Evolutionary conservation across 225 moss, liverwort and hornwort genomes (phyloP), one percentile per base, ranked within the genome.

Genomic region (Rhytidiadelphus loreus): DNA sequence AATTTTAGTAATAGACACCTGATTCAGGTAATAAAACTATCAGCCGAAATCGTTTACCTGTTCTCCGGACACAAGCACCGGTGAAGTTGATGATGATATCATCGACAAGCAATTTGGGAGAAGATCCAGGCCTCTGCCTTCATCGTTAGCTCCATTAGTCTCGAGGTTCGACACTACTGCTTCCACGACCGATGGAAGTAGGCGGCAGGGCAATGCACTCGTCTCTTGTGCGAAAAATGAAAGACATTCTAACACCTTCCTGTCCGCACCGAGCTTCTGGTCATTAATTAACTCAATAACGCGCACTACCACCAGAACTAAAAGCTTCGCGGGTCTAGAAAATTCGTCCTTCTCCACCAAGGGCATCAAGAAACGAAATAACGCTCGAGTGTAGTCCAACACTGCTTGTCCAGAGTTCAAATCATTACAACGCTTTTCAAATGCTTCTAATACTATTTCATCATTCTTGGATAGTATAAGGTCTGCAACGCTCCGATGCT

Each of bases 101-200:
- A 95, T 90, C 55, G 88, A 86, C 86, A 97, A 91, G 89, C 97
- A 96, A 41, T 95, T 92, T 29, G 96, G 97, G 29, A 97, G 93
- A 76, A 97, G 92, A 86, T 97, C 97, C 70, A 97, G 90, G 86
- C 91, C 90, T 83, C 90, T 91, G 82, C 93, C 95, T 82, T 94
- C 95, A 77, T 92, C 94, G 46, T 90, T 90, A 56, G 86, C 76
- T 32, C 83, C 90, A 87, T 82, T 90, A 32, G 66, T 90, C 87
- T 95, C 96, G 84, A 97, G 89, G 84, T 94, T 88, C 6, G 94
- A 94, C 66, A 97, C 88, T 61, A 96, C 90, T 70, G 91, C 94
- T 73, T 96, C 96, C 52, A 92, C 91, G 53, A 97, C 91, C 25
- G 91, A 90, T 24, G 96, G 95, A 87, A 97, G 93, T 66, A 91